Evolutionary conservation across 139 green algal species (phyloP).

Genomic region (Tetraselmis chui): DNA sequence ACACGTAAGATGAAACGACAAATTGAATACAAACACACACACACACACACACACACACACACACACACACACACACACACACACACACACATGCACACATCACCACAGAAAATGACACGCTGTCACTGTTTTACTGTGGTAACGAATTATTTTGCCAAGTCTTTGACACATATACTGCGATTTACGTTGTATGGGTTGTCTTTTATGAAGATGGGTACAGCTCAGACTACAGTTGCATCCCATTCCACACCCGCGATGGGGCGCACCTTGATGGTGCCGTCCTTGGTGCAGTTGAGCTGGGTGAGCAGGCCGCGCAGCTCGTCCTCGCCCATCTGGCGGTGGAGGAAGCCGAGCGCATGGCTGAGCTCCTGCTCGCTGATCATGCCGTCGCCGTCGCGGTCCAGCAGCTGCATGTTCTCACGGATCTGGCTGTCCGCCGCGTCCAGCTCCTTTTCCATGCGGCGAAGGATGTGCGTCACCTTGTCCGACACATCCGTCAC

Average conservation of each 20-base stretch:
- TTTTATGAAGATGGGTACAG: neutral
- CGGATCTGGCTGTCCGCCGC: constrained; percentile 58
- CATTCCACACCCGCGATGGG: constrained; percentile 28
- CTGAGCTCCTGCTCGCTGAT: constrained; percentile 55
- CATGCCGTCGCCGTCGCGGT: constrained; percentile 68
- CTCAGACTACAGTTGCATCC: constrained; percentile 9
- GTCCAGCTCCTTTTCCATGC: constrained; percentile 77
- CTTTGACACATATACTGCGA: neutral
- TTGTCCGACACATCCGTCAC: constrained; percentile 3
- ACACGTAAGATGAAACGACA: too few species aligned
- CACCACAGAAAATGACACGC: constrained; percentile 13
- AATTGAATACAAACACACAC: neutral
- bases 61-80: constrained; percentile 14
- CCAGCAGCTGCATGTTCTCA: constrained; percentile 58
- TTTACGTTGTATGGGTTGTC: neutral
- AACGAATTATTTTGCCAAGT: constrained; percentile 10
- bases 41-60: neutral
- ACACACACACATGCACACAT: constrained; percentile 3
- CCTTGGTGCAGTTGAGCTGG: constrained; percentile 25
- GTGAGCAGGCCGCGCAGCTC: constrained; percentile 56
- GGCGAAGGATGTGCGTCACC: constrained; percentile 50
- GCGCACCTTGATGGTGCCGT: constrained; percentile 18
- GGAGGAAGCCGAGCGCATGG: constrained; percentile 52
- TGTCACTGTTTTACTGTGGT: neutral
- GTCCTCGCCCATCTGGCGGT: constrained; percentile 59